phyloP scores from a whole-genome alignment of 176 grass and related monocot genomes.

The Triticum turgidum region DNA sequence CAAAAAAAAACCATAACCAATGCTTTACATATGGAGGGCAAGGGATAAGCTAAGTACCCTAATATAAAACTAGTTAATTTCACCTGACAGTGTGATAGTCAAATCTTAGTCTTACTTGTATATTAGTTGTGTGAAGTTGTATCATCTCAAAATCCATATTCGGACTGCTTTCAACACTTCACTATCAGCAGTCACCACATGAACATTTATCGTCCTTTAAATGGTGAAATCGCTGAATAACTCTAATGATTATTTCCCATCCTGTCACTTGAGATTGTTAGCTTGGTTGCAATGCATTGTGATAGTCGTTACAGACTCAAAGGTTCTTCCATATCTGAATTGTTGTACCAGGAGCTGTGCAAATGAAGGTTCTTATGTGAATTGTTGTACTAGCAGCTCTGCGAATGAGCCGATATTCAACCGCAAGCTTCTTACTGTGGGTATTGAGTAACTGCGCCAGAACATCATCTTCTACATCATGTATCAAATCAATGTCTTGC shows the following conservation, averaged over 20 bases:
- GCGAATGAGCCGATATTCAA: slow-evolving; percentile 72
- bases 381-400: slow-evolving; percentile 12
- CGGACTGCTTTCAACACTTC: neutral
- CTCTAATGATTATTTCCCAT: slow-evolving; percentile 76
- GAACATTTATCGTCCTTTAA: slow-evolving; percentile 78
- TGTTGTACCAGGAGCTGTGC: slow-evolving; percentile 36
- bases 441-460: slow-evolving; percentile 41
- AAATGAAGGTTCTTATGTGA: no score
- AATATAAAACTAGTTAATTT: no score
- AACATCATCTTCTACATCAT: slow-evolving; percentile 35
- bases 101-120: neutral
- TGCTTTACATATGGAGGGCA: no score
- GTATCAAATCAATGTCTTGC: slow-evolving; percentile 58
- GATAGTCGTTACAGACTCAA: slow-evolving; percentile 73
- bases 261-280: slow-evolving; percentile 66
- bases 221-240: slow-evolving; percentile 78
- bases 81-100: no score
- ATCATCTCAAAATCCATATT: neutral
- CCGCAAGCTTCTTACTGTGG: slow-evolving; percentile 80
- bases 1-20: no score
- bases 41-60: no score
- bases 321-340: slow-evolving; percentile 93
- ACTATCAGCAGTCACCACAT: slow-evolving; percentile 83
- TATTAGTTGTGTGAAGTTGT: neutral
- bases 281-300: slow-evolving; percentile 58